These are phyloP conservation scores for Candolleomyces aberdarensis DNA, from an alignment of 768 basidiomycete genomes.

Conservation along the genomic window DNA sequence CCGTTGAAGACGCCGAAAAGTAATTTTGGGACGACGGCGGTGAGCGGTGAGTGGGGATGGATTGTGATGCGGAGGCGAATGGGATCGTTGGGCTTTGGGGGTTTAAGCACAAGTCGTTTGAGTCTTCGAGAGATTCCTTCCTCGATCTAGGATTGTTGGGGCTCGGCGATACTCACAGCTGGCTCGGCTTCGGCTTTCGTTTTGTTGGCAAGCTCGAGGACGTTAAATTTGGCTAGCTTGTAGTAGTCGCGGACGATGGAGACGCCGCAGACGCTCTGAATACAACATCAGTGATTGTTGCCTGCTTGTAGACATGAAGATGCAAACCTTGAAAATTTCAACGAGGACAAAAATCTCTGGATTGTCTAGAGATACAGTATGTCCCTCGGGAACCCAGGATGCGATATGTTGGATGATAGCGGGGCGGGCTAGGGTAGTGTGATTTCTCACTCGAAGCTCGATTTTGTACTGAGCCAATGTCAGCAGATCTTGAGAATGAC, in stretches of 20 bases:
- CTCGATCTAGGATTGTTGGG: background rate
- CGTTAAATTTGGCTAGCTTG: conserved; percentile 71
- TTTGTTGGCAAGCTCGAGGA: conserved; percentile 66
- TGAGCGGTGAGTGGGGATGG: too few species aligned
- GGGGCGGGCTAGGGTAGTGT: conserved; percentile 61
- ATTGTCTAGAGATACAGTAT: conserved; percentile 63
- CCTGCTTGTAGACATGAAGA: background rate
- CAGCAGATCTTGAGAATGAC: background rate
- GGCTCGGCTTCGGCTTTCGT: conserved; percentile 21
- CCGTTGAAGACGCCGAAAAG: background rate
- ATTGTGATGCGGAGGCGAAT: background rate
- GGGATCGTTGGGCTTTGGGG: background rate
- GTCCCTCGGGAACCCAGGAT: conserved; percentile 63
- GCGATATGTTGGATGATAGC: conserved; percentile 66
- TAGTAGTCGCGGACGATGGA: conserved; percentile 75
- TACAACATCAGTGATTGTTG: background rate
- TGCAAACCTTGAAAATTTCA: conserved; percentile 75
- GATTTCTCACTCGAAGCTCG: conserved; percentile 72
- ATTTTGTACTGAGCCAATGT: conserved; percentile 68
- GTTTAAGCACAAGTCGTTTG: background rate
- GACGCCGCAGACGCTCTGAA: conserved; percentile 71
- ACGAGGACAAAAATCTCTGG: conserved; percentile 75
- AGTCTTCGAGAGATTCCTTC: background rate
- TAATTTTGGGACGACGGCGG: background rate
- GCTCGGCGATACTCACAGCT: background rate